Percentiles rank a stretch among this genome's conserved stretches.
These are phyloP conservation scores for Verticillium isaacii DNA, from an alignment of 2,329 filamentous ascomycete genomes.

Conservation along the genomic window DNA sequence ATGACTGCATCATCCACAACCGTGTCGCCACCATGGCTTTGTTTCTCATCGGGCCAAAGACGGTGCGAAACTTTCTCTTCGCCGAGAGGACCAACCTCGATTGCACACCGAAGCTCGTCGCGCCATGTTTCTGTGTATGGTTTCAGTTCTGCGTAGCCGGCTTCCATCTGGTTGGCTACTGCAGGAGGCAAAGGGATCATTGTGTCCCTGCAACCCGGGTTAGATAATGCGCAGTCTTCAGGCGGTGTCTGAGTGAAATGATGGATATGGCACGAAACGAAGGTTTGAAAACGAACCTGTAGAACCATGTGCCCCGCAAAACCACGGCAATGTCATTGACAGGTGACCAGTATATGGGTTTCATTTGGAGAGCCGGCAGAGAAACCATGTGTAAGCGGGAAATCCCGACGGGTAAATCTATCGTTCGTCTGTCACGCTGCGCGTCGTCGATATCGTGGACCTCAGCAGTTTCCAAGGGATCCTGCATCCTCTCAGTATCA, in stretches of 20 bases:
- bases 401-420: conserved; percentile 76
- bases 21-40: conserved; percentile 9
- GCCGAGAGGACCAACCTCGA: conserved; percentile 82
- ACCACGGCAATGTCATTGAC: conserved; percentile 84
- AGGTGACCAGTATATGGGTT: conserved; percentile 96
- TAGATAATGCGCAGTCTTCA: not conserved
- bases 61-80: conserved; percentile 87
- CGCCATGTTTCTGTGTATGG: conserved; percentile 91
- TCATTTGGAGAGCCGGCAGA: conserved; percentile 79
- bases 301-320: conserved; percentile 91
- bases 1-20: conserved; percentile 31
- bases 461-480: too few relatives aligned
- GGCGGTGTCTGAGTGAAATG: not conserved
- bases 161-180: conserved; percentile 87
- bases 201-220: conserved; percentile 54
- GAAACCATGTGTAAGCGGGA: conserved; percentile 88
- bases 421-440: conserved; percentile 6
- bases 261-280: not conserved
- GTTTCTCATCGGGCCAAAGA: conserved; percentile 63
- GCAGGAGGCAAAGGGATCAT: conserved; percentile 84
- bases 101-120: conserved; percentile 83
- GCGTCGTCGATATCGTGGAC: not conserved
- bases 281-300: conserved; percentile 47
- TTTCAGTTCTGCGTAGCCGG: conserved; percentile 80
- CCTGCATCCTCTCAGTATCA: not conserved